Conservation (phyloP, 73 alveolate species). For the Tetrahymena borealis region DNA sequence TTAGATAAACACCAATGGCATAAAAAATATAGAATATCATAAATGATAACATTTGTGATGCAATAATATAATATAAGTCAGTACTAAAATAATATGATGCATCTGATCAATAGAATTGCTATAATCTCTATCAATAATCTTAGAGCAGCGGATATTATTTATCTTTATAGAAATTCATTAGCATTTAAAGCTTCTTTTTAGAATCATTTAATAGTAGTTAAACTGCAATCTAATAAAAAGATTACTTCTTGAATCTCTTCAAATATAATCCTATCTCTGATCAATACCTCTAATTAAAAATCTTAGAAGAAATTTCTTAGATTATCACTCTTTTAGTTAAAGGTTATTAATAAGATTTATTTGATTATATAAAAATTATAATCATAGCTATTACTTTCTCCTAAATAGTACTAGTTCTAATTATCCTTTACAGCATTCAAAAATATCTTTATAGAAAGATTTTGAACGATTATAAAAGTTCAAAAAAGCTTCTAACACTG, state of each 20-base stretch:
- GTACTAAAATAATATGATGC: no score
- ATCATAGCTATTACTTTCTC: neutral
- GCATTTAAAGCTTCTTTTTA: neutral
- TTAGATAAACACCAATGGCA: no score
- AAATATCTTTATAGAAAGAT: neutral
- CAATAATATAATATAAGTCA: no score
- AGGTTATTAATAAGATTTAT: neutral
- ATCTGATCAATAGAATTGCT: no score
- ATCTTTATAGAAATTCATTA: no score
- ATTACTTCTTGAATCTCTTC: neutral
- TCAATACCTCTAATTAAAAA: neutral
- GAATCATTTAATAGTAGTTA: neutral
- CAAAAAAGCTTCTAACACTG: neutral
- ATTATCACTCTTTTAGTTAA: neutral
- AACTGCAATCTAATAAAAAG: neutral
- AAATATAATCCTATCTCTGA: neutral
- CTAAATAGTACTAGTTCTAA: neutral
- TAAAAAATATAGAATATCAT: no score
- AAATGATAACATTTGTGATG: no score
- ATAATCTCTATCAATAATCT: no score
- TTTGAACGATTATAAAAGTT: neutral
- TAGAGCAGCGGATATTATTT: no score
- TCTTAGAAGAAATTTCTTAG: neutral
- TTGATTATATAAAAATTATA: neutral
- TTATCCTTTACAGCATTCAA: neutral